A percentile compares a stretch with the other conserved stretches of the same genome.
Evolutionary conservation across 495 filamentous ascomycete genomes (phyloP).

Genomic region (Neurospora discreta): DNA sequence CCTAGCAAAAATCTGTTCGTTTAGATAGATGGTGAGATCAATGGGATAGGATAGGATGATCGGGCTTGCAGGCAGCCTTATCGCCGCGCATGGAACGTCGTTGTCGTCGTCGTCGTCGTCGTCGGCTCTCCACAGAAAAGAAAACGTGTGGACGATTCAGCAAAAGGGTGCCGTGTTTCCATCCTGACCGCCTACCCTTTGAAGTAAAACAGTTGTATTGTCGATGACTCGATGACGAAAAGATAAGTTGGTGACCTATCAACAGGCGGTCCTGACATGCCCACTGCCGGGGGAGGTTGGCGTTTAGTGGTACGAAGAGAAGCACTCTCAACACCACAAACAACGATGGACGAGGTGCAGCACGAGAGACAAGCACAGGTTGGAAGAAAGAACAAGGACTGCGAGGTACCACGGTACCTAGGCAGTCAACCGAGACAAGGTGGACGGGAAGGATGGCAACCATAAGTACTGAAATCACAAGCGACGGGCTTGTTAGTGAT

Average conservation of each 20-base stretch:
- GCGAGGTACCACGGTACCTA: neutral
- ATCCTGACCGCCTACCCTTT: neutral
- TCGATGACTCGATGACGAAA: conserved; percentile 18
- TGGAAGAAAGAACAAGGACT: neutral
- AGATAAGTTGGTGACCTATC: conserved; percentile 17
- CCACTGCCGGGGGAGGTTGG: neutral
- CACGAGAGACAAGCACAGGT: neutral
- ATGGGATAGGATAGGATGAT: too few species aligned
- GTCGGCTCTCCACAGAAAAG: neutral
- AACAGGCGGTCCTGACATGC: conserved; percentile 10
- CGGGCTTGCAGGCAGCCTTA: neutral
- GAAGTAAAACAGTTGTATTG: neutral
- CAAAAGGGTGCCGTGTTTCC: neutral
- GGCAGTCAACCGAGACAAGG: neutral
- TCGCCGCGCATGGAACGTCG: neutral
- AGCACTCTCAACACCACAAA: neutral
- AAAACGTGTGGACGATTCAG: neutral
- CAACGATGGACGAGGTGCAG: too few species aligned
- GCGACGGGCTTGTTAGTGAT: neutral
- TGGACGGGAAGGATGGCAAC: neutral
- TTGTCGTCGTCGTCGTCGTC: neutral
- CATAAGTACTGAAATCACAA: neutral
- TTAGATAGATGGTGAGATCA: too few species aligned
- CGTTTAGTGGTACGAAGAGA: neutral
- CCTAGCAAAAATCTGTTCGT: neutral